These are phyloP conservation scores for Kodamaea kakaduensis DNA, from an alignment of 805 yeast species.

Conservation along the genomic window DNA sequence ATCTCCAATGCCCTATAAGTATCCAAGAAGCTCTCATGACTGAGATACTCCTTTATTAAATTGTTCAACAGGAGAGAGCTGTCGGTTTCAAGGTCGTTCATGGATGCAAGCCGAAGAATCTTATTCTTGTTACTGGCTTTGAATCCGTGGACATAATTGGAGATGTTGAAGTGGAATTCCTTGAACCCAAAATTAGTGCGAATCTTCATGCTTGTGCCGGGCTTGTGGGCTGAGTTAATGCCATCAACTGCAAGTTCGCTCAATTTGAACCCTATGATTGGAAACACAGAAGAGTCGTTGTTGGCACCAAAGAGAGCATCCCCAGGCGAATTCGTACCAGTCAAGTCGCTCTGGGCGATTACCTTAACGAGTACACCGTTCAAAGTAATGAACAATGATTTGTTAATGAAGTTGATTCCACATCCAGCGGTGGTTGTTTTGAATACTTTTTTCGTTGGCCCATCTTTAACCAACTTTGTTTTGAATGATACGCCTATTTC, in stretches of 20 bases:
- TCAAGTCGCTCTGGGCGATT: constrained; percentile 24
- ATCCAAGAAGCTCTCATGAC: constrained; percentile 36
- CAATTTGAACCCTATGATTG: constrained; percentile 32
- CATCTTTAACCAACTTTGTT: constrained; percentile 20
- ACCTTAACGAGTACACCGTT: constrained; percentile 57
- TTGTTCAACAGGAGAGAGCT: constrained; percentile 27
- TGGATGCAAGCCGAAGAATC: constrained; percentile 3
- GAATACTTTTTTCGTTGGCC: constrained; percentile 38
- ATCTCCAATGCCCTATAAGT: constrained; percentile 31
- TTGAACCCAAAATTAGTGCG: constrained; percentile 53
- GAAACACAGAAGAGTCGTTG: constrained; percentile 24
- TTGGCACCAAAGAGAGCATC: constrained; percentile 16
- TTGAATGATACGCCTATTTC: constrained; percentile 36
- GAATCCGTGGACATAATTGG: constrained; percentile 45
- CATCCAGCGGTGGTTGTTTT: constrained; percentile 69
- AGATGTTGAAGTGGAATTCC: constrained; percentile 60
- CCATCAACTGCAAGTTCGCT: constrained; percentile 18
- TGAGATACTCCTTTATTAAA: constrained; percentile 36
- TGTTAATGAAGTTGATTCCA: constrained; percentile 68
- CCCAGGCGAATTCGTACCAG: constrained; percentile 15
- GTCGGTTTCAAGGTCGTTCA: constrained; percentile 9
- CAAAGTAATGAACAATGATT: constrained; percentile 69
- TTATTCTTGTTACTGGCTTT: constrained; percentile 28
- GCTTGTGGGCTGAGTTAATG: not conserved
- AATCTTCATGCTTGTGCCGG: constrained; percentile 21